Percentiles rank a stretch among this genome's conserved stretches.
phyloP scores from a whole-genome alignment of 2,329 filamentous ascomycete genomes.

The Epichloe sylvatica region DNA sequence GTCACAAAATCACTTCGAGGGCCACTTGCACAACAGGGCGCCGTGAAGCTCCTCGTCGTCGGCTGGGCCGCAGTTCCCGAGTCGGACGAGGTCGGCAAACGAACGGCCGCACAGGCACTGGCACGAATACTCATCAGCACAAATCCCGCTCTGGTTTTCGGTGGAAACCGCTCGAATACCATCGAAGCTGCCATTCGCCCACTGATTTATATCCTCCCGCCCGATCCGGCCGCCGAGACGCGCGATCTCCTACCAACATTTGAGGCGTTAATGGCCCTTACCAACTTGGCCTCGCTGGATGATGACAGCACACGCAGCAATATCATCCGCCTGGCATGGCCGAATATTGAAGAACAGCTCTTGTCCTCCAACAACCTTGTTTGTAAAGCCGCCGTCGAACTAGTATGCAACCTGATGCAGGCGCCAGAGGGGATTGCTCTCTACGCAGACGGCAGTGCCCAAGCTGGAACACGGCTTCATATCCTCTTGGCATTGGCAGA shows the following conservation, averaged over 20 bases:
- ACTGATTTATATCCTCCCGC: constrained; percentile 57
- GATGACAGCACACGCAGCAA: constrained; percentile 47
- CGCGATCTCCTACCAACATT: constrained; percentile 79
- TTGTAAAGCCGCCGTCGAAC: constrained; percentile 70
- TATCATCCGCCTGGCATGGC: constrained; percentile 63
- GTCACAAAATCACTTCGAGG: constrained; percentile 62
- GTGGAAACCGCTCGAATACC: constrained; percentile 59
- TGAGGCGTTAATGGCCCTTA: constrained; percentile 80
- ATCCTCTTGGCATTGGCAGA: constrained; percentile 80
- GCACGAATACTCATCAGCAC: constrained; percentile 78
- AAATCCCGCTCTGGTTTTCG: constrained; percentile 74
- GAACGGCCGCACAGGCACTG: constrained; percentile 63
- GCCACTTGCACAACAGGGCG: constrained; percentile 82
- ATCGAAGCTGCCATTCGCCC: constrained; percentile 72
- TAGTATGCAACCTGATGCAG: constrained; percentile 81
- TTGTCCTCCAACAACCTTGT: constrained; percentile 63
- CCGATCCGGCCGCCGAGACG: constrained; percentile 46
- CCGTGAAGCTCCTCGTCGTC: constrained; percentile 67
- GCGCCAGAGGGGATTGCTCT: constrained; percentile 50
- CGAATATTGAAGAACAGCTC: constrained; percentile 68
- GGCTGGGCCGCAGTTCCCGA: constrained; percentile 50
- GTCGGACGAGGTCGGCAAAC: constrained; percentile 31
- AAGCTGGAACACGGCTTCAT: constrained; percentile 62
- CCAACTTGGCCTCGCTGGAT: constrained; percentile 77
- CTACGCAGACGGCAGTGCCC: constrained; percentile 52